phyloP scores from a whole-genome alignment of 805 yeast genomes.

The Kodamaea restingae region DNA sequence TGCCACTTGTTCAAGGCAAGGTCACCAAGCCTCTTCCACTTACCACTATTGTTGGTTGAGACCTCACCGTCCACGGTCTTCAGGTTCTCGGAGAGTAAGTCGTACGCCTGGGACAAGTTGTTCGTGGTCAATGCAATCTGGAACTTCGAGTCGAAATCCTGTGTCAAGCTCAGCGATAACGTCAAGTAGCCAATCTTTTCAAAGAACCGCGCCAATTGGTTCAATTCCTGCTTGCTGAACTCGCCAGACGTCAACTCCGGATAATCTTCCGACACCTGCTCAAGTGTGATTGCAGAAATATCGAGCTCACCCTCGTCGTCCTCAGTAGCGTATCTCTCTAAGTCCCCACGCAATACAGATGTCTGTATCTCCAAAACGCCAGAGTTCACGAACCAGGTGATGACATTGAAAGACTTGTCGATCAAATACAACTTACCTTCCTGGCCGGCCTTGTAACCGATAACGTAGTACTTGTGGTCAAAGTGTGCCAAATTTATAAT shows the following conservation, averaged over 20 bases:
- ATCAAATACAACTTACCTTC: slow-evolving; percentile 87
- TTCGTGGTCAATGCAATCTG: slow-evolving; percentile 81
- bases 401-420: slow-evolving; percentile 83
- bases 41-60: slow-evolving; percentile 29
- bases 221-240: slow-evolving; percentile 60
- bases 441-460: slow-evolving; percentile 80
- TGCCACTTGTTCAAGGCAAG: slow-evolving; percentile 76
- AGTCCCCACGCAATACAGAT: slow-evolving; percentile 88
- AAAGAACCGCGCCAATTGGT: slow-evolving; percentile 84
- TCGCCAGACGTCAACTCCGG: slow-evolving; percentile 45
- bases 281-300: slow-evolving; percentile 44
- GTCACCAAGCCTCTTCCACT: slow-evolving; percentile 93
- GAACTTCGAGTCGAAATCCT: slow-evolving; percentile 86
- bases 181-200: slow-evolving; percentile 88
- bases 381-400: slow-evolving; percentile 76
- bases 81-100: slow-evolving; percentile 33
- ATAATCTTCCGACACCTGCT: slow-evolving; percentile 51
- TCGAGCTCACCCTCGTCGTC: slow-evolving; percentile 42
- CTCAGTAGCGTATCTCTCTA: slow-evolving; percentile 55
- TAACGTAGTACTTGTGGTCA: slow-evolving; percentile 77
- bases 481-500: slow-evolving; percentile 89
- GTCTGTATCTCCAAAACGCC: slow-evolving; percentile 95
- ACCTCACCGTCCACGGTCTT: slow-evolving; percentile 20
- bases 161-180: slow-evolving; percentile 77
- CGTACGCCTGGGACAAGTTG: slow-evolving; percentile 67